Base-by-base conservation (phyloP, 177 flowering plant species). In the Vitis hybrid region DNA sequence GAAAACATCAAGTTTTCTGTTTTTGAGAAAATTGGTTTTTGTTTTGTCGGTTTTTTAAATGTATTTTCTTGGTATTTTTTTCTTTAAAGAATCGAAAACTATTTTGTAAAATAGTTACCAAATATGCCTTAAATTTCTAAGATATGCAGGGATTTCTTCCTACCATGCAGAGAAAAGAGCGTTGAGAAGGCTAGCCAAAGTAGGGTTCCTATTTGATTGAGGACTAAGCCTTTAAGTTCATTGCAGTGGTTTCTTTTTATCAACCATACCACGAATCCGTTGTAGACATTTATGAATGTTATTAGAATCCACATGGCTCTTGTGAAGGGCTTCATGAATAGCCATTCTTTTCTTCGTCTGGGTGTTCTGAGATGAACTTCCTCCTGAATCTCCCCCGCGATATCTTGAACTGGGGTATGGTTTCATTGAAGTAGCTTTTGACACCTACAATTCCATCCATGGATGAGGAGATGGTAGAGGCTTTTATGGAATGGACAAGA, bases 311-410 rank as follows among this genome's bases (percentile, higher is more conserved):
- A 83, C 81, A 84, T 67, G 9, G 68, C 15, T 34, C 2, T 63
- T 26, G 82, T 84, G 69, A 81, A 84, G n/a, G 87, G 83, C 68
- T 78, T 81, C 65, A 78, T 2, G 75, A 81, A 81, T 26, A 80
- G 48, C 80, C 23, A 23, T 23, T 23, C 12, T 67, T n/a, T 1
- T 52, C 10, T 57, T 75, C 78, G 0, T 58, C 51, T 2, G 72
- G 74, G 58, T 73, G 73, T 15, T 56, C 8, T 2, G 55, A 32
- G 11, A n/a, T 64, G 13, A 67, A 76, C 54, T 1, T 49, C 9
- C 6, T 15, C 15, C 23, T 6, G 56, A 81, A 81, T 39, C 58
- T 72, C 60, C 1, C 78, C 80, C 13, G 76, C 4, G 3, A 64
- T 62, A 2, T 68, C 74, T 56, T 71, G 52, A 68, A 71, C 48